Conservation (phyloP, 306 rosid genomes). For the Cicer yamashitae region DNA sequence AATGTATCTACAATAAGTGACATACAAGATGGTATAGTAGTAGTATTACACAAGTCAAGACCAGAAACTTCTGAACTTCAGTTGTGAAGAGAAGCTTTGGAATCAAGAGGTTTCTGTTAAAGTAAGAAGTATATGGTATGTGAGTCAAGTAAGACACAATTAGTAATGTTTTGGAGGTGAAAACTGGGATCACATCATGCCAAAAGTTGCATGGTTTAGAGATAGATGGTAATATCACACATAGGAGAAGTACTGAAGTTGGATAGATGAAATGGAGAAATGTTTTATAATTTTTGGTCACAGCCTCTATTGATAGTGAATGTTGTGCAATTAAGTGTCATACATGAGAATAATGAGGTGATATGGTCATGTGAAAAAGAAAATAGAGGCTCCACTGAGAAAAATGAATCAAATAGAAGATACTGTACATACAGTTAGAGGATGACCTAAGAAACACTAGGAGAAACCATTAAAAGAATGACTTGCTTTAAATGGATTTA, state of each 20-base stretch:
- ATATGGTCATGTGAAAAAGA: background rate
- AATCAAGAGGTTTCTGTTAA: background rate
- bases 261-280: background rate
- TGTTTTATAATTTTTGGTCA: background rate
- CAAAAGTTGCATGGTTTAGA: background rate
- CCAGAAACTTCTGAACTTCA: slow-evolving; percentile 4
- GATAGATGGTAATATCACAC: too few relatives aligned
- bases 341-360: background rate
- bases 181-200: background rate
- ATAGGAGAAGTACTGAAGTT: background rate
- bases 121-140: slow-evolving; percentile 12
- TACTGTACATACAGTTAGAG: background rate
- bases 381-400: background rate
- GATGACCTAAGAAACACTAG: background rate
- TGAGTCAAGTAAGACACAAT: slow-evolving; percentile 11
- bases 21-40: background rate
- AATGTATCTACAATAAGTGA: background rate
- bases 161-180: slow-evolving; percentile 13
- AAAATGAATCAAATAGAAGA: background rate
- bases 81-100: background rate
- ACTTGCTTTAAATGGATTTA: background rate
- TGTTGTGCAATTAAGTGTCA: background rate
- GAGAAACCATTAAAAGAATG: background rate
- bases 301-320: background rate
- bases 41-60: background rate